phyloP scores from a whole-genome alignment of 208 protist genomes.

The Sergeia podlipaevii region DNA sequence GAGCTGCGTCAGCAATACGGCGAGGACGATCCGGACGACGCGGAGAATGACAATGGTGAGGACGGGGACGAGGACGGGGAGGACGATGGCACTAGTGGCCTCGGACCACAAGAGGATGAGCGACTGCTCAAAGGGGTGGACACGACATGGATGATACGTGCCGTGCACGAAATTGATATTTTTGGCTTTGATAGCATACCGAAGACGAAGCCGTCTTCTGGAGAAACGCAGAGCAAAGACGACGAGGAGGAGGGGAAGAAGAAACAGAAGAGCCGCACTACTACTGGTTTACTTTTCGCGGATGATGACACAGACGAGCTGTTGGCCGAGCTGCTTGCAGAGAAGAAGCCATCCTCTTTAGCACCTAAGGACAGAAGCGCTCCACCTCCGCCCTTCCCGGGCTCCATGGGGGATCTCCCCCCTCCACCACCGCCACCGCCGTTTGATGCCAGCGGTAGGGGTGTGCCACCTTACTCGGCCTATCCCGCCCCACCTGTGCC shows the following conservation, averaged over 20 bases:
- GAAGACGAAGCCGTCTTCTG: background rate
- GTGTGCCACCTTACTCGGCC: too few relatives aligned
- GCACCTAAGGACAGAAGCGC: too few relatives aligned
- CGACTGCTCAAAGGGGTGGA: too few relatives aligned
- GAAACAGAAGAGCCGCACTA: too few relatives aligned
- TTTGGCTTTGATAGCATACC: slow-evolving; percentile 14
- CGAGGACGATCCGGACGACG: background rate
- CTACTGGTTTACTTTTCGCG: too few relatives aligned
- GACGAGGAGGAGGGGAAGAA: slow-evolving; percentile 8
- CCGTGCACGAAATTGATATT: slow-evolving; percentile 38
- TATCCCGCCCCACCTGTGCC: too few relatives aligned
- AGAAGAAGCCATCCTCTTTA: too few relatives aligned
- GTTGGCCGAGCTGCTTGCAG: too few relatives aligned
- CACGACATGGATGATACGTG: slow-evolving; percentile 1
- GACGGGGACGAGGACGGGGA: background rate
- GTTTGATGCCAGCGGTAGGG: background rate
- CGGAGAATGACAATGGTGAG: slow-evolving; percentile 6
- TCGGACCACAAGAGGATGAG: too few relatives aligned
- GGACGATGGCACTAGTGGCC: too few relatives aligned
- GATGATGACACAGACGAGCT: too few relatives aligned
- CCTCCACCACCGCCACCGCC: background rate
- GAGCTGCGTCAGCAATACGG: slow-evolving; percentile 11
- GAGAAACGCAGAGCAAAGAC: slow-evolving; percentile 14
- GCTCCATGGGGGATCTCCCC: background rate
- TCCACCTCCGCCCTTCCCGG: background rate